Conservation (phyloP, 2,329 filamentous ascomycete species). For the Colletotrichum cereale region DNA sequence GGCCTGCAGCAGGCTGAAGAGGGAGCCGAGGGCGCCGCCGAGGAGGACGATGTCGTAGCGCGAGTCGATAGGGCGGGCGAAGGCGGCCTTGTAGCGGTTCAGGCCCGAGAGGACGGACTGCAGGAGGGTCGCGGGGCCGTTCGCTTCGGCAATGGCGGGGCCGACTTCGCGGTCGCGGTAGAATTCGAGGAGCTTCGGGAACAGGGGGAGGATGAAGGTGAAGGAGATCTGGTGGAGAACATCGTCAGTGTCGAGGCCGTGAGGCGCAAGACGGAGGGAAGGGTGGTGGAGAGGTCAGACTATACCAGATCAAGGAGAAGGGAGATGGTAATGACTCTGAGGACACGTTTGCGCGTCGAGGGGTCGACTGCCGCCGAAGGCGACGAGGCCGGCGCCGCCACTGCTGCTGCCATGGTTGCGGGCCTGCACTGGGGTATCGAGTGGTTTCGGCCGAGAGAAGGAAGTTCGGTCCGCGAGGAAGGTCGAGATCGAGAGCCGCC, state of each 20-base stretch:
- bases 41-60: slow-evolving; percentile 97
- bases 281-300: slow-evolving; percentile 46
- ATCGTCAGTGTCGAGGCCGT: slow-evolving; percentile 19
- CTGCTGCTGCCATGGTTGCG: slow-evolving; percentile 33
- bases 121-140: slow-evolving; percentile 74
- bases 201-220: slow-evolving; percentile 97
- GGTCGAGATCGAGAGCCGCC: slow-evolving; percentile 16
- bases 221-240: slow-evolving; percentile 82
- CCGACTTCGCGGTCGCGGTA: slow-evolving; percentile 85
- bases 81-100: slow-evolving; percentile 94
- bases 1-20: slow-evolving; percentile 94
- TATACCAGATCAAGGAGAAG: slow-evolving; percentile 92
- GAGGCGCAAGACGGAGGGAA: not conserved
- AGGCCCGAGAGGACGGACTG: slow-evolving; percentile 84
- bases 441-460: slow-evolving; percentile 1
- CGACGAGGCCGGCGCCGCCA: slow-evolving; percentile 21
- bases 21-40: slow-evolving; percentile 90
- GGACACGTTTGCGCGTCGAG: slow-evolving; percentile 79
- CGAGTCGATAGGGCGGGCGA: slow-evolving; percentile 92
- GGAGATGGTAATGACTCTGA: slow-evolving; percentile 90
- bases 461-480: not conserved
- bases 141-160: slow-evolving; percentile 56
- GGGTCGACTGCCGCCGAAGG: slow-evolving; percentile 63
- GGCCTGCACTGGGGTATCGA: slow-evolving; percentile 28
- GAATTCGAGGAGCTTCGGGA: slow-evolving; percentile 95